Percentiles rank a stretch among this genome's conserved stretches.
Conservation (phyloP, 2,329 filamentous ascomycete species). For the Stachybotrys elegans region DNA sequence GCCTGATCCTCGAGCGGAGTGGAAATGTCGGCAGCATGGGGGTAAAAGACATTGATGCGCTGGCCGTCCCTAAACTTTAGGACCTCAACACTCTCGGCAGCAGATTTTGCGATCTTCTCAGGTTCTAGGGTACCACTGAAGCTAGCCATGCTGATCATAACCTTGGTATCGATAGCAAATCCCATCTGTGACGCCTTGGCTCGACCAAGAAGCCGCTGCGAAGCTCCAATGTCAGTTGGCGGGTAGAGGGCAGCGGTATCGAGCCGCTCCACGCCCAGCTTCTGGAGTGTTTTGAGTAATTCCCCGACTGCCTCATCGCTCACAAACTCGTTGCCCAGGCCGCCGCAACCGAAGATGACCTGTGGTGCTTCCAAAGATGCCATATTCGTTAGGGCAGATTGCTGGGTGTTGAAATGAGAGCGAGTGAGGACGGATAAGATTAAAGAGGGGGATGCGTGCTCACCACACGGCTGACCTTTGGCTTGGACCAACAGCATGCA, state of each 20-base stretch:
- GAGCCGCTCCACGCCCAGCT: not conserved
- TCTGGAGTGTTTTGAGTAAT: not conserved
- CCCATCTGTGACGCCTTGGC: not conserved
- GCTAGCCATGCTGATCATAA: not conserved
- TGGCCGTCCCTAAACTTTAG: not conserved
- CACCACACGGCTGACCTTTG: conserved; percentile 4
- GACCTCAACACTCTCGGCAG: not conserved
- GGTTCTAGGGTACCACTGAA: not conserved
- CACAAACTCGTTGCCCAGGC: not conserved
- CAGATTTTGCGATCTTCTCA: not conserved
- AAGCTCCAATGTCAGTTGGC: not conserved
- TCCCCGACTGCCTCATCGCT: not conserved
- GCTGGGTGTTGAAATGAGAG: too few species aligned
- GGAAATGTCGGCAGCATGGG: not conserved
- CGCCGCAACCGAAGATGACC: not conserved
- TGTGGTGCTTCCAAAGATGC: not conserved
- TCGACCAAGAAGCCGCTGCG: not conserved
- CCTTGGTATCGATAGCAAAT: not conserved
- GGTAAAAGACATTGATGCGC: not conserved
- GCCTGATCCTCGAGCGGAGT: not conserved
- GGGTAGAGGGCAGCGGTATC: not conserved
- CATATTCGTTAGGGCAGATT: not conserved
- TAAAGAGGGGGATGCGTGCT: conserved; percentile 1
- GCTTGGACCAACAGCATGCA: too few species aligned
- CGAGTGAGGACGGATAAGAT: too few species aligned